Conservation (phyloP, 1,139 yeast species). For the Magnusiomyces magnusii region DNA sequence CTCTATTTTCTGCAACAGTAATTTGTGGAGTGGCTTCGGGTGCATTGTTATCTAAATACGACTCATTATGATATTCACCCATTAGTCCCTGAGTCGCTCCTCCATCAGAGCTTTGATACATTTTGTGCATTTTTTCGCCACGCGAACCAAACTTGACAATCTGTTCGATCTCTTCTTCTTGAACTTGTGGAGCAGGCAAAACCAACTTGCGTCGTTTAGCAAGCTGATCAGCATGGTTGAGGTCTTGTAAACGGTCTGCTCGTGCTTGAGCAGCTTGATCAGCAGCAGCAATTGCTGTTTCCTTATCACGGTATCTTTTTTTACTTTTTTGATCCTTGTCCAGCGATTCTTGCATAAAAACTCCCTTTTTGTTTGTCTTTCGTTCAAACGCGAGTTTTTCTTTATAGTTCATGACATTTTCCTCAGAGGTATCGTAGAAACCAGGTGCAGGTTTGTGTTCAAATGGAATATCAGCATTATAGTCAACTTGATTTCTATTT, state of each 20-base stretch:
- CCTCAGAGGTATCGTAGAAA: slow-evolving; percentile 58
- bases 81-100: slow-evolving; percentile 21
- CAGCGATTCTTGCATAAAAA: slow-evolving; percentile 36
- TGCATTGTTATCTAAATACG: neutral
- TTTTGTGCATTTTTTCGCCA: slow-evolving; percentile 20
- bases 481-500: slow-evolving; percentile 55
- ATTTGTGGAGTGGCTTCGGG: slow-evolving; percentile 17
- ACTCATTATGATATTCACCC: slow-evolving; percentile 16
- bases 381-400: slow-evolving; percentile 42
- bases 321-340: slow-evolving; percentile 29
- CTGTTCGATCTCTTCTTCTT: slow-evolving; percentile 32
- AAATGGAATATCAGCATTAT: slow-evolving; percentile 74
- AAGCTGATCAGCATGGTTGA: slow-evolving; percentile 35
- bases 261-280: slow-evolving; percentile 33
- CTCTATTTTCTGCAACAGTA: slow-evolving; percentile 21
- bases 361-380: slow-evolving; percentile 44
- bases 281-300: slow-evolving; percentile 23
- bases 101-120: slow-evolving; percentile 19
- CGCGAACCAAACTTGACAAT: slow-evolving; percentile 29
- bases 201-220: slow-evolving; percentile 48
- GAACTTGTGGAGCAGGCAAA: slow-evolving; percentile 46
- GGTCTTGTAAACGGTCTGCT: slow-evolving; percentile 32
- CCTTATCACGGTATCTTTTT: slow-evolving; percentile 25
- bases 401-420: slow-evolving; percentile 38
- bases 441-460: slow-evolving; percentile 70